A percentile compares a stretch with the other conserved stretches of the same genome.
phyloP scores from a whole-genome alignment of 306 rosid genomes.

The Bauhinia variegata region DNA sequence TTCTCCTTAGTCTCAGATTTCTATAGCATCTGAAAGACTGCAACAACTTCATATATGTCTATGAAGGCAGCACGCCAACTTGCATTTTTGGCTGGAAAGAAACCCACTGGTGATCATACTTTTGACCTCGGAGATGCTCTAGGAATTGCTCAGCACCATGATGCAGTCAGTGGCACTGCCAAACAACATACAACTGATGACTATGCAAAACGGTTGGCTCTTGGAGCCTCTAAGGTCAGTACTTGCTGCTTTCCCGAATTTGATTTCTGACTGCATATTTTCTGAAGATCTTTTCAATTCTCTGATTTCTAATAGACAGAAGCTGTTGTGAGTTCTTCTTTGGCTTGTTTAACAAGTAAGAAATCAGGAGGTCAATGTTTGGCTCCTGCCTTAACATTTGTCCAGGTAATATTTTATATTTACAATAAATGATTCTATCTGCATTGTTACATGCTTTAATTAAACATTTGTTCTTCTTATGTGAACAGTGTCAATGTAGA shows the following conservation, averaged over 20 bases:
- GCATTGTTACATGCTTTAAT: neutral
- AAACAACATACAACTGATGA: conserved; percentile 85
- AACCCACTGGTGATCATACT: conserved; percentile 38
- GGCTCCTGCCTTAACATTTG: conserved; percentile 38
- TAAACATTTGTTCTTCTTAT: neutral
- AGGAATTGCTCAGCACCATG: conserved; percentile 88
- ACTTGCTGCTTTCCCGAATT: conserved; percentile 16
- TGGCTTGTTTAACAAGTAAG: conserved; percentile 59
- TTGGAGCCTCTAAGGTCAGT: conserved; percentile 74
- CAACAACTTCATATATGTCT: conserved; percentile 11
- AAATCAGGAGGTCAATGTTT: conserved; percentile 50
- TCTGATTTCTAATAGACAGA: conserved; percentile 60
- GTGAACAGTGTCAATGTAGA: conserved; percentile 2
- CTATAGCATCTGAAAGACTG: neutral
- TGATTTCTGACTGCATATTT: neutral
- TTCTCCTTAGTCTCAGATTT: conserved; percentile 14
- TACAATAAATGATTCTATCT: neutral
- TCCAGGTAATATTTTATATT: conserved; percentile 59
- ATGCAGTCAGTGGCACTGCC: conserved; percentile 86
- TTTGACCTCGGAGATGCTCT: conserved; percentile 75
- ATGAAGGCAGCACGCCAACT: conserved; percentile 78
- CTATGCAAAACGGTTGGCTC: conserved; percentile 73
- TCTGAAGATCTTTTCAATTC: conserved; percentile 10
- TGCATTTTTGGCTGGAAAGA: conserved; percentile 63
- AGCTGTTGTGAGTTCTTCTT: conserved; percentile 68